A percentile compares a stretch with the other conserved stretches of the same genome.
Evolutionary conservation across 2,329 filamentous ascomycete species (phyloP).

Genomic region (Alternaria dauci): DNA sequence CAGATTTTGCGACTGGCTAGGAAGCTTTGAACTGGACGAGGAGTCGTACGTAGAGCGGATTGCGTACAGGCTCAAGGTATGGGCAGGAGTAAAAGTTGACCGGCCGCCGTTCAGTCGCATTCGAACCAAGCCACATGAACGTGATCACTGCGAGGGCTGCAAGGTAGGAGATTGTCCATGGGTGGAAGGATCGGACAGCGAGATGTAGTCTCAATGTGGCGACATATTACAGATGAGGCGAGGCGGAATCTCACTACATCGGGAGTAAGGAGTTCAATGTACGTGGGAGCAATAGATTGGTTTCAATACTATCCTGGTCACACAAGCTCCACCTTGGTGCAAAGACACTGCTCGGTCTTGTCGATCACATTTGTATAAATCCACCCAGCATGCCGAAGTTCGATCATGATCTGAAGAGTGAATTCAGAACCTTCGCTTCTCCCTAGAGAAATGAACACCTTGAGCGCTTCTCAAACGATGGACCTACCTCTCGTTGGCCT

Average conservation of each 20-base stretch:
- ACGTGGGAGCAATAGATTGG: neutral
- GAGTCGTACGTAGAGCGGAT: constrained; percentile 31
- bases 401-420: fast-evolving
- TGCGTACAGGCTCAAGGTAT: constrained; percentile 32
- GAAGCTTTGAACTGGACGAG: constrained; percentile 24
- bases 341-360: neutral
- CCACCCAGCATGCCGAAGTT: neutral
- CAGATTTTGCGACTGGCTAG: constrained; percentile 25
- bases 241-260: too few relatives aligned
- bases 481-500: neutral
- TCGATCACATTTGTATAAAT: neutral
- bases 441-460: neutral
- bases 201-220: too few relatives aligned
- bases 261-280: too few relatives aligned
- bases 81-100: constrained; percentile 27
- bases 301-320: neutral
- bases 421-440: neutral
- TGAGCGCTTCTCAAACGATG: neutral
- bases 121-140: too few relatives aligned
- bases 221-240: too few relatives aligned
- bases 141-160: constrained; percentile 8
- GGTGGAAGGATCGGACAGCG: too few relatives aligned
- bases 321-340: neutral
- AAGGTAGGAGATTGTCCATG: constrained; percentile 1
- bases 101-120: neutral